A percentile compares a stretch with the other conserved stretches of the same genome.
These are phyloP conservation scores for Pythium apleroticum DNA, from an alignment of 352 stramenopile species.

Conservation along the genomic window DNA sequence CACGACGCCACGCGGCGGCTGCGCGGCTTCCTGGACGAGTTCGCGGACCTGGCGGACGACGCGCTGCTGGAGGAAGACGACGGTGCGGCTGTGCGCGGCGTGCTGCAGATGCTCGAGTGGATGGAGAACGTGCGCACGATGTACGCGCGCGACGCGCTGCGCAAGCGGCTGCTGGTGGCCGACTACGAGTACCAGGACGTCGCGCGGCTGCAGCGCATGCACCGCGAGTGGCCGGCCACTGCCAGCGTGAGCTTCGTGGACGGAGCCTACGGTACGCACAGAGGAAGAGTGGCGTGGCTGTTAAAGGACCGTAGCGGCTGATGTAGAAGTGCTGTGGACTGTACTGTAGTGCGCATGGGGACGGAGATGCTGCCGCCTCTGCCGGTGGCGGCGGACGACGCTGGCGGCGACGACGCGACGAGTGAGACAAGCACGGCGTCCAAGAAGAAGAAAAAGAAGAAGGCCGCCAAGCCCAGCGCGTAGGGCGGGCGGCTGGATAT, in stretches of 20 bases:
- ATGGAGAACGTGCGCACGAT: conserved; percentile 73
- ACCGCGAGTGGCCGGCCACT: conserved; percentile 45
- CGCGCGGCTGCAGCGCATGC: conserved; percentile 32
- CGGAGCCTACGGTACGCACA: conserved; percentile 54
- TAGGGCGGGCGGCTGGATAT: background rate
- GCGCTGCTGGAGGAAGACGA: conserved; percentile 19
- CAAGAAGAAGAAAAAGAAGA: conserved; percentile 48
- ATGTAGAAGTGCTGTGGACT: background rate
- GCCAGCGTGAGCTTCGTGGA: conserved; percentile 46
- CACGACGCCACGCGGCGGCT: conserved; percentile 45
- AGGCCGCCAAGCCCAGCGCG: conserved; percentile 34
- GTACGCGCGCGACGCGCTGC: conserved; percentile 60
- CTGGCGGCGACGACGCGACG: background rate
- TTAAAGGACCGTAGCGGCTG: background rate
- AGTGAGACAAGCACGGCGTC: background rate
- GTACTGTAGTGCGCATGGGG: conserved; percentile 25
- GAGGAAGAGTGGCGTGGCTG: conserved; percentile 13
- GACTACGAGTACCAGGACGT: conserved; percentile 58
- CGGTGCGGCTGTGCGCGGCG: background rate
- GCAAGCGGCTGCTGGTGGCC: conserved; percentile 52
- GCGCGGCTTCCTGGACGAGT: conserved; percentile 37
- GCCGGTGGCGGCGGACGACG: conserved; percentile 11
- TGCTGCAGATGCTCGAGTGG: conserved; percentile 57
- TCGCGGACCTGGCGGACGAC: conserved; percentile 33
- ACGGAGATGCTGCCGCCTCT: conserved; percentile 36